These are phyloP conservation scores for Alectoria sarmentosa DNA, from an alignment of 495 filamentous ascomycete species.

Conservation along the genomic window DNA sequence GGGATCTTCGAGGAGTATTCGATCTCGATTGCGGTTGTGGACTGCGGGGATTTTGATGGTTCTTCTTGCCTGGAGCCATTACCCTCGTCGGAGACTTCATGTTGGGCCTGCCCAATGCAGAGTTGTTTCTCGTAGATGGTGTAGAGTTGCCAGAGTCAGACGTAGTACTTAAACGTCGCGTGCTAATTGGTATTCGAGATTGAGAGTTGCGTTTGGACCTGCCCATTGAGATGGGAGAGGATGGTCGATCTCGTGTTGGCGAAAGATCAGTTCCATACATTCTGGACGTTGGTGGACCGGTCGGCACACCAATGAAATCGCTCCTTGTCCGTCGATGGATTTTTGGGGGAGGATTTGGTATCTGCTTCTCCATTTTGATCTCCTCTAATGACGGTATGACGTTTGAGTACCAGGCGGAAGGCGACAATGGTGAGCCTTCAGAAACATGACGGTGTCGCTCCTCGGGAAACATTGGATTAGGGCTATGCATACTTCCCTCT, in stretches of 20 bases:
- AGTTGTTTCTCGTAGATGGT: constrained; percentile 39
- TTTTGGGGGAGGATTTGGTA: constrained; percentile 22
- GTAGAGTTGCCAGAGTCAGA: constrained; percentile 41
- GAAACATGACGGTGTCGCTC: constrained; percentile 30
- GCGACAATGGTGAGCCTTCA: constrained; percentile 43
- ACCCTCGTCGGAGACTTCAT: constrained; percentile 40
- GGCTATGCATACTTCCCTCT: constrained; percentile 47
- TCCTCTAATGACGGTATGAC: constrained; percentile 42
- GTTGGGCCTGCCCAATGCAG: constrained; percentile 35
- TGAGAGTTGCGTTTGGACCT: constrained; percentile 40
- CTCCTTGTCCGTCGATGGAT: constrained; percentile 45
- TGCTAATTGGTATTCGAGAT: constrained; percentile 53
- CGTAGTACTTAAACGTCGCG: constrained; percentile 40
- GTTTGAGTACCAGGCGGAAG: constrained; percentile 50
- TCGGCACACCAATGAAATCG: constrained; percentile 30
- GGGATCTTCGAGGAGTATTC: constrained; percentile 32
- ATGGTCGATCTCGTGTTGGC: constrained; percentile 18
- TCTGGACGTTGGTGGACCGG: constrained; percentile 14
- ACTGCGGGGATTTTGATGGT: constrained; percentile 30
- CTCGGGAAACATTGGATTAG: constrained; percentile 42
- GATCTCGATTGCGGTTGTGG: constrained; percentile 32
- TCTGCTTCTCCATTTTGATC: constrained; percentile 33
- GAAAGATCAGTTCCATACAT: constrained; percentile 15
- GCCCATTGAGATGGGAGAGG: constrained; percentile 24
- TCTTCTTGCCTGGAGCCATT: constrained; percentile 41